These are phyloP conservation scores for Schrenkiella parvula DNA, from an alignment of 345 rosid genomes.

Conservation along the genomic window DNA sequence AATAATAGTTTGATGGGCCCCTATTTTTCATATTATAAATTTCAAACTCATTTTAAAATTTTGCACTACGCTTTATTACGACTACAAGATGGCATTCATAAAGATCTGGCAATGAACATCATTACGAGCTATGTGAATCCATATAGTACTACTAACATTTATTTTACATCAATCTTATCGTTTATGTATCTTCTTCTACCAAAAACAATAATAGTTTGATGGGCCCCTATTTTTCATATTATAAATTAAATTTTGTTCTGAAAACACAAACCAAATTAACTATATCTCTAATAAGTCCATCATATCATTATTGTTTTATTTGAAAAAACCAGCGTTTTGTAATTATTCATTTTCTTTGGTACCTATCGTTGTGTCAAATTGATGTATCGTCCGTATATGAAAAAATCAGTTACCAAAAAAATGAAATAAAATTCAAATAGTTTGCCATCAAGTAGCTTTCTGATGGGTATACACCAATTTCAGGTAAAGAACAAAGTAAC, in stretches of 20 bases:
- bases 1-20: not conserved
- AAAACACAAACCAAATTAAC: not conserved
- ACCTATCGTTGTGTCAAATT: slow-evolving; percentile 25
- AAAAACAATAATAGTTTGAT: not conserved
- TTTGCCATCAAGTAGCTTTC: slow-evolving; percentile 8
- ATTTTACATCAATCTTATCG: slow-evolving; percentile 7
- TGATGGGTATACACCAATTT: slow-evolving; percentile 21
- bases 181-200: slow-evolving; percentile 4
- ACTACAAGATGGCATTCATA: not conserved
- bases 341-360: slow-evolving; percentile 14
- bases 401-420: slow-evolving; percentile 8
- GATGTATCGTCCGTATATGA: slow-evolving; percentile 26
- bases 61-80: not conserved
- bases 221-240: not conserved
- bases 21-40: not conserved
- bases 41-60: not conserved
- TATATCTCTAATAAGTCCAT: slow-evolving; percentile 6
- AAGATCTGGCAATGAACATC: not conserved
- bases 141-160: not conserved
- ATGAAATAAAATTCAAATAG: slow-evolving; percentile 10
- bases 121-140: not conserved
- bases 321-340: slow-evolving; percentile 22
- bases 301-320: slow-evolving; percentile 16
- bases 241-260: not conserved
- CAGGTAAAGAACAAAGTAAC: slow-evolving; percentile 28